Evolutionary conservation across 306 rosid species (phyloP).

Genomic region (Potentilla sterilis): DNA sequence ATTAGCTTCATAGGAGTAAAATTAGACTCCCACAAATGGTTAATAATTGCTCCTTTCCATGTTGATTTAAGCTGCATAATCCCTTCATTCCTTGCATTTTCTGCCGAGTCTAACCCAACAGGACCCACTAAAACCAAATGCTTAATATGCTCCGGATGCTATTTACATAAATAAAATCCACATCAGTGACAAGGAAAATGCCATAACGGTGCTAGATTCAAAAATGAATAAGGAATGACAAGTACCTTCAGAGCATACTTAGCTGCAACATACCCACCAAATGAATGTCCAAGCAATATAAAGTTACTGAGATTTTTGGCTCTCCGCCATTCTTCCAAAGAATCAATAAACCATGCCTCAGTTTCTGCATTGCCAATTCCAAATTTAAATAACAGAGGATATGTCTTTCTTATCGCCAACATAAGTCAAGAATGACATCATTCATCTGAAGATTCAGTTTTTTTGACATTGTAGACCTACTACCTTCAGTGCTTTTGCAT

Average conservation of each 20-base stretch:
- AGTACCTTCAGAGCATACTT: constrained; percentile 89
- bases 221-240: constrained; percentile 24
- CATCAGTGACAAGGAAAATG: constrained; percentile 23
- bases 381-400: constrained; percentile 7
- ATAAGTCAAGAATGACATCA: neutral
- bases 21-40: constrained; percentile 93
- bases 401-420: neutral
- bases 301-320: constrained; percentile 85
- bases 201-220: constrained; percentile 14
- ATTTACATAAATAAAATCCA: constrained; percentile 24
- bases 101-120: constrained; percentile 65
- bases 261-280: constrained; percentile 96
- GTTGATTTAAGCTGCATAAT: constrained; percentile 63
- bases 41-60: constrained; percentile 86
- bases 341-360: constrained; percentile 93
- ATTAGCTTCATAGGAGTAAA: constrained; percentile 78
- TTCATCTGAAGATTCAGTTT: neutral
- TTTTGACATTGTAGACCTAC: neutral
- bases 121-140: constrained; percentile 92
- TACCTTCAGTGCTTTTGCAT: constrained; percentile 93
- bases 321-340: constrained; percentile 96
- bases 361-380: constrained; percentile 63
- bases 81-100: constrained; percentile 53
- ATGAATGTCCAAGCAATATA: constrained; percentile 90
- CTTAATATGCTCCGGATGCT: constrained; percentile 91